phyloP scores from a whole-genome alignment of 2,329 filamentous ascomycete species.

The Aspergillus piperis region DNA sequence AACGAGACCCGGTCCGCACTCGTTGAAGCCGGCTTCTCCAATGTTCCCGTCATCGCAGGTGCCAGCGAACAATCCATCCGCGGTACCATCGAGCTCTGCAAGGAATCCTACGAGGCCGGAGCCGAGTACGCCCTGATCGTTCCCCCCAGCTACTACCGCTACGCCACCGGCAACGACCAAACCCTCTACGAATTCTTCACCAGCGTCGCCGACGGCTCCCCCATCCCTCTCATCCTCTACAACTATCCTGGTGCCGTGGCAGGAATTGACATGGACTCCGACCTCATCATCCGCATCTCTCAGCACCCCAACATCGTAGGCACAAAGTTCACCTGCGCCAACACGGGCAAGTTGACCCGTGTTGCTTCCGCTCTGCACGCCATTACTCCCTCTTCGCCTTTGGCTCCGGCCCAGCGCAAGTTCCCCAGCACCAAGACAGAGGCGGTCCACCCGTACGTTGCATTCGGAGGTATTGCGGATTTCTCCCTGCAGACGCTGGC shows the following conservation, averaged over 20 bases:
- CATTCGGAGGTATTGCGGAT: slow-evolving; percentile 85
- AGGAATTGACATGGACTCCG: slow-evolving; percentile 87
- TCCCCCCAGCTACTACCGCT: slow-evolving; percentile 80
- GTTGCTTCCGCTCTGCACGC: slow-evolving; percentile 73
- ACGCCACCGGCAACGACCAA: slow-evolving; percentile 69
- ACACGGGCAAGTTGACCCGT: slow-evolving; percentile 83
- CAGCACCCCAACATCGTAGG: slow-evolving; percentile 81
- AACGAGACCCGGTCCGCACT: slow-evolving; percentile 77
- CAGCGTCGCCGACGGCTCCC: slow-evolving; percentile 72
- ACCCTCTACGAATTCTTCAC: slow-evolving; percentile 73
- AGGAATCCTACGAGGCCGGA: slow-evolving; percentile 66
- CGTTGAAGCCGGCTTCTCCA: slow-evolving; percentile 73
- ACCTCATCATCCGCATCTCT: slow-evolving; percentile 77
- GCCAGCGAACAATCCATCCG: slow-evolving; percentile 79
- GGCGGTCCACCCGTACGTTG: slow-evolving; percentile 65
- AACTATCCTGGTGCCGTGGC: slow-evolving; percentile 88
- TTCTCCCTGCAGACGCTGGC: slow-evolving; percentile 81
- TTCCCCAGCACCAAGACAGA: slow-evolving; percentile 30
- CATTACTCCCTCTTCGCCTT: slow-evolving; percentile 58
- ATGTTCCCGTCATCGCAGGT: slow-evolving; percentile 79
- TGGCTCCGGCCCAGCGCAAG: slow-evolving; percentile 29
- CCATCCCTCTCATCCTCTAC: slow-evolving; percentile 80
- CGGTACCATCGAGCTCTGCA: slow-evolving; percentile 74
- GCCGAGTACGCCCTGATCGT: slow-evolving; percentile 80
- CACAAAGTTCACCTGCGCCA: slow-evolving; percentile 90